These are phyloP conservation scores for Stylonectria norvegica DNA, from an alignment of 2,329 filamentous ascomycete genomes.

Conservation along the genomic window DNA sequence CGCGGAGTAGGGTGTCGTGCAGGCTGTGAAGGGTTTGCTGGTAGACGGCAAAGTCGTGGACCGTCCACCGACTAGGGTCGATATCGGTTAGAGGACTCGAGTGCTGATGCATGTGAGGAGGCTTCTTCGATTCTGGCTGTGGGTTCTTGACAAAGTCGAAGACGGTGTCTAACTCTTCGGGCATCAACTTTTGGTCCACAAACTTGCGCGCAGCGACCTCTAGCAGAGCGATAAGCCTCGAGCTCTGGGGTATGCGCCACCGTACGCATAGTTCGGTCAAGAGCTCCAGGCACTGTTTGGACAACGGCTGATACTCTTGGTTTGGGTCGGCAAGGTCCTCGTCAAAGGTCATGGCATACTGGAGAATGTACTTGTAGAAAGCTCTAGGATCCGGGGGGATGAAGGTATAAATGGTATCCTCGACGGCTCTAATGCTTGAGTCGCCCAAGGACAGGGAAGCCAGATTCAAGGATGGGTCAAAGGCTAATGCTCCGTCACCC, in stretches of 20 bases:
- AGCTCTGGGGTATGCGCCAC: constrained; percentile 85
- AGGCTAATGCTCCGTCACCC: constrained; percentile 40
- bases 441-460: constrained; percentile 62
- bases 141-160: constrained; percentile 80
- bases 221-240: constrained; percentile 74
- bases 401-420: constrained; percentile 75
- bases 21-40: constrained; percentile 70
- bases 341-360: constrained; percentile 68
- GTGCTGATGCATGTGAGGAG: constrained; percentile 53
- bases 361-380: constrained; percentile 79
- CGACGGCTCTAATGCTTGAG: constrained; percentile 49
- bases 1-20: constrained; percentile 78
- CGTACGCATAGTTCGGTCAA: constrained; percentile 80
- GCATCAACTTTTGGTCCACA: constrained; percentile 73
- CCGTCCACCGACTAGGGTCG: constrained; percentile 61
- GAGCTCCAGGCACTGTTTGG: constrained; percentile 76
- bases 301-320: constrained; percentile 54
- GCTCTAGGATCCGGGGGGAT: constrained; percentile 80
- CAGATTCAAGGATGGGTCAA: constrained; percentile 68
- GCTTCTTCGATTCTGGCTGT: constrained; percentile 61
- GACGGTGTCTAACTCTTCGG: constrained; percentile 77
- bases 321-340: constrained; percentile 53
- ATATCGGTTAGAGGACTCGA: constrained; percentile 51
- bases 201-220: constrained; percentile 86
- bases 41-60: constrained; percentile 67